phyloP scores from a whole-genome alignment of 1,284 basidiomycete species.

The Ganoderma boninense region DNA sequence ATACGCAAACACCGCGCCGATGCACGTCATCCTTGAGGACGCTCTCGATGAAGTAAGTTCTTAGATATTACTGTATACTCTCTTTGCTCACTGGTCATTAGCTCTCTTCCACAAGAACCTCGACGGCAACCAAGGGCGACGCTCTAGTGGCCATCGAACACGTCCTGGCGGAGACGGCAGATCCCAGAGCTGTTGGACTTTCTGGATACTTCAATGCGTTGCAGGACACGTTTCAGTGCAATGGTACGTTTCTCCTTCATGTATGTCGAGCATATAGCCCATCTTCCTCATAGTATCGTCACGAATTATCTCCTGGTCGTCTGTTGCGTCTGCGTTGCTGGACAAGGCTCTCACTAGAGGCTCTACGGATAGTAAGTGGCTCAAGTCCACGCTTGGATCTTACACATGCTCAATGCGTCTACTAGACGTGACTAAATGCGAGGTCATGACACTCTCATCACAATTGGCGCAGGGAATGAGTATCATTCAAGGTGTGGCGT shows the following conservation, averaged over 20 bases:
- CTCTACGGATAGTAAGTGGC: slow-evolving; percentile 36
- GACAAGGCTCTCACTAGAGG: slow-evolving; percentile 37
- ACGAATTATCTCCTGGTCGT: slow-evolving; percentile 62
- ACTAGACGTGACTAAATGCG: slow-evolving; percentile 50
- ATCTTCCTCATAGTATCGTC: slow-evolving; percentile 59
- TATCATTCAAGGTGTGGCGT: slow-evolving; percentile 81
- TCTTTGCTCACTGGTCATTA: slow-evolving; percentile 39
- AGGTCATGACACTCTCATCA: slow-evolving; percentile 52
- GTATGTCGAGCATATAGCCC: slow-evolving; percentile 2
- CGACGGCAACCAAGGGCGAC: slow-evolving; percentile 54
- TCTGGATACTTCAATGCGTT: slow-evolving; percentile 65
- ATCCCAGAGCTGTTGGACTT: slow-evolving; percentile 43
- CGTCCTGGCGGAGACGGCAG: slow-evolving; percentile 64
- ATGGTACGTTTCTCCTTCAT: slow-evolving; percentile 58
- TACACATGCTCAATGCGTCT: no score
- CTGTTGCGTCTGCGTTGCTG: slow-evolving; percentile 35
- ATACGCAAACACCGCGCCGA: slow-evolving; percentile 32
- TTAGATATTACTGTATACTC: slow-evolving; percentile 9
- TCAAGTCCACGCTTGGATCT: no score
- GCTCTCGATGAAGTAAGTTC: slow-evolving; percentile 71
- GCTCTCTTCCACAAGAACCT: slow-evolving; percentile 69
- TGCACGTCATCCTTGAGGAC: slow-evolving; percentile 61
- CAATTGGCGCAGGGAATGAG: slow-evolving; percentile 68
- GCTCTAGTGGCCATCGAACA: slow-evolving; percentile 67
- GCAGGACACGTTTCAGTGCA: slow-evolving; percentile 81